A percentile compares a stretch with the other conserved stretches of the same genome.
Evolutionary conservation across 2,329 filamentous ascomycete genomes (phyloP).

Genomic region (Phialemoniopsis sp.): DNA sequence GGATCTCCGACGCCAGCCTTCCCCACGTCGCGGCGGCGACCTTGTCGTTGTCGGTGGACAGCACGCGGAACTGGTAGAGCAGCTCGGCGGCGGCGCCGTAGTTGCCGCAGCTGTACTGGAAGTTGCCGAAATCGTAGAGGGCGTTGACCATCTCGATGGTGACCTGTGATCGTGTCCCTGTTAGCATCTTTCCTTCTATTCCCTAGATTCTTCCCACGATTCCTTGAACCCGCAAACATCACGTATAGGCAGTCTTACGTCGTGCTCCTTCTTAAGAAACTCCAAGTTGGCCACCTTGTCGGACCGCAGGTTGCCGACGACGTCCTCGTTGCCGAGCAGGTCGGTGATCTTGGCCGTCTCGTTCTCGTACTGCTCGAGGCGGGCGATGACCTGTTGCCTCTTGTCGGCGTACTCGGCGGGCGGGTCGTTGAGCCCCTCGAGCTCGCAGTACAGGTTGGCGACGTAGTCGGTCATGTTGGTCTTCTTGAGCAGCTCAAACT

Average conservation of each 20-base stretch:
- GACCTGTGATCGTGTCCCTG: slow-evolving; percentile 44
- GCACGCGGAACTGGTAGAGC: slow-evolving; percentile 95
- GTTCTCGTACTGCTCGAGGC: slow-evolving; percentile 79
- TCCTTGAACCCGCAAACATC: no score
- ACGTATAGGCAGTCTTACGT: slow-evolving; percentile 46
- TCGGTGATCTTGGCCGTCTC: slow-evolving; percentile 86
- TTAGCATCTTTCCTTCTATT: no score
- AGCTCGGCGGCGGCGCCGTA: slow-evolving; percentile 87
- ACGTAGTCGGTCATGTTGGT: slow-evolving; percentile 99
- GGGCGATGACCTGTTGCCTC: slow-evolving; percentile 81
- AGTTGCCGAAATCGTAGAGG: slow-evolving; percentile 92
- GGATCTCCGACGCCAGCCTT: slow-evolving; percentile 93
- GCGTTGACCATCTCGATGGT: slow-evolving; percentile 94
- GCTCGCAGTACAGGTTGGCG: slow-evolving; percentile 83
- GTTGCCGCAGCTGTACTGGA: slow-evolving; percentile 96
- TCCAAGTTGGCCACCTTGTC: slow-evolving; percentile 99
- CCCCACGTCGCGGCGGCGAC: slow-evolving; percentile 95
- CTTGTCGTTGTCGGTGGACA: slow-evolving; percentile 98
- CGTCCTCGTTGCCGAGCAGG: slow-evolving; percentile 81
- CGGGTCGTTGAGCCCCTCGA: slow-evolving; percentile 73
- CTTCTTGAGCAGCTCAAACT: slow-evolving; percentile 90
- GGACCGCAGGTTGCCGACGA: slow-evolving; percentile 84
- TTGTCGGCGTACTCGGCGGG: slow-evolving; percentile 86
- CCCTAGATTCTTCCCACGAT: no score
- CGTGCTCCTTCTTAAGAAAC: slow-evolving; percentile 94